Conservation (phyloP, 495 filamentous ascomycete genomes). For the Penicillium pancosmium region DNA sequence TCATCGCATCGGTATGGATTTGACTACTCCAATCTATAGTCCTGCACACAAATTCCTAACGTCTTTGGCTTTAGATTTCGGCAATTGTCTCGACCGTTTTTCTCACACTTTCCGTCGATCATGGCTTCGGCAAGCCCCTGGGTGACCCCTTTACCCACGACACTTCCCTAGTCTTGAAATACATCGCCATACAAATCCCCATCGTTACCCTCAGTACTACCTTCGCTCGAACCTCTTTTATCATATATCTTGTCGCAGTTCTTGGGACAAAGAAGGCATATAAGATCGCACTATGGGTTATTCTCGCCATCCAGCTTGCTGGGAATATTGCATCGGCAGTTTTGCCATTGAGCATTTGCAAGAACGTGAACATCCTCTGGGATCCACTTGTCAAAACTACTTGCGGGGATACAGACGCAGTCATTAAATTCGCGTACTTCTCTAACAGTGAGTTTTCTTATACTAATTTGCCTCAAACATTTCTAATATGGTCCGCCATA, state of each 20-base stretch:
- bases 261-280: constrained; percentile 33
- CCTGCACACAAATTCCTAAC: neutral
- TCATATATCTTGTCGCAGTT: constrained; percentile 36
- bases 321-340: constrained; percentile 36
- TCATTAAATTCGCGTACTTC: constrained; percentile 38
- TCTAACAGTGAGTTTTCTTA: constrained; percentile 31
- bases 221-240: constrained; percentile 37
- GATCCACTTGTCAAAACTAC: constrained; percentile 28
- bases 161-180: constrained; percentile 28
- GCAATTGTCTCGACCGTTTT: constrained; percentile 32
- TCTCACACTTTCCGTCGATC: constrained; percentile 27
- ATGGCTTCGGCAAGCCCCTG: constrained; percentile 37
- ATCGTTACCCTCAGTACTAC: constrained; percentile 39
- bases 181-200: constrained; percentile 35
- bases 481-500: constrained; percentile 4
- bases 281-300: constrained; percentile 28
- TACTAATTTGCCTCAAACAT: neutral
- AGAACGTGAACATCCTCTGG: constrained; percentile 30
- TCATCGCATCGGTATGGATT: constrained; percentile 33
- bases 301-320: constrained; percentile 31
- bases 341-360: constrained; percentile 35
- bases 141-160: constrained; percentile 12
- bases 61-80: constrained; percentile 20
- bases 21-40: neutral
- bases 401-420: constrained; percentile 25